A percentile compares a stretch with the other conserved stretches of the same genome.
phyloP scores from a whole-genome alignment of 1,284 basidiomycete genomes.

The Cryptococcus jaspeensis region DNA sequence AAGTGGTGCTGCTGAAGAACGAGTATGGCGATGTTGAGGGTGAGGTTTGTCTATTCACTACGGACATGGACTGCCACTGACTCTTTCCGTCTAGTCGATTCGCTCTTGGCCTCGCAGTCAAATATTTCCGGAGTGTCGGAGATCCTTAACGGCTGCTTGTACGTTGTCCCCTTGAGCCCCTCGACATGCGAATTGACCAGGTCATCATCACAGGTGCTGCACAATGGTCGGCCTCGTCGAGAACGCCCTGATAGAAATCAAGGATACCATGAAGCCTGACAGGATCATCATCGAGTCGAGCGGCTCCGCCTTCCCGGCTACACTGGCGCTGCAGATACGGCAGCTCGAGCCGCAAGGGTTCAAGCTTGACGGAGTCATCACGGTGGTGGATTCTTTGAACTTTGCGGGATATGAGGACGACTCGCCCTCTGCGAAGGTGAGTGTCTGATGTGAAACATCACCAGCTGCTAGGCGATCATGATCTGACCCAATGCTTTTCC shows the following conservation, averaged over 20 bases:
- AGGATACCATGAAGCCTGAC: slow-evolving; percentile 79
- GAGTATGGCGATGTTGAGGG: slow-evolving; percentile 50
- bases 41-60: slow-evolving; percentile 8
- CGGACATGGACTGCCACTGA: background rate
- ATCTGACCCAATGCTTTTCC: background rate
- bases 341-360: slow-evolving; percentile 75
- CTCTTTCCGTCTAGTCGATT: slow-evolving; percentile 64
- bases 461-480: background rate
- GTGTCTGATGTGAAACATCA: background rate
- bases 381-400: slow-evolving; percentile 82
- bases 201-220: slow-evolving; percentile 64
- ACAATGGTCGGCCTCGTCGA: slow-evolving; percentile 90
- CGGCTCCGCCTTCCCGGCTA: slow-evolving; percentile 72
- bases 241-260: slow-evolving; percentile 78
- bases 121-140: slow-evolving; percentile 80
- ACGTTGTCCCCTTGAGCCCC: slow-evolving; percentile 26
- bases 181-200: background rate
- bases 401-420: slow-evolving; percentile 86
- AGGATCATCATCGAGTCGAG: slow-evolving; percentile 89
- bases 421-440: slow-evolving; percentile 70
- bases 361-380: slow-evolving; percentile 81
- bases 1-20: slow-evolving; percentile 74
- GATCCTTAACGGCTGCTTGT: slow-evolving; percentile 91
- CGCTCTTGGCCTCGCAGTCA: slow-evolving; percentile 77
- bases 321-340: slow-evolving; percentile 84